Evolutionary conservation across 2,329 filamentous ascomycete genomes (phyloP), one percentile per base, ranked within the genome.

Genomic region (Onygenales sp.): DNA sequence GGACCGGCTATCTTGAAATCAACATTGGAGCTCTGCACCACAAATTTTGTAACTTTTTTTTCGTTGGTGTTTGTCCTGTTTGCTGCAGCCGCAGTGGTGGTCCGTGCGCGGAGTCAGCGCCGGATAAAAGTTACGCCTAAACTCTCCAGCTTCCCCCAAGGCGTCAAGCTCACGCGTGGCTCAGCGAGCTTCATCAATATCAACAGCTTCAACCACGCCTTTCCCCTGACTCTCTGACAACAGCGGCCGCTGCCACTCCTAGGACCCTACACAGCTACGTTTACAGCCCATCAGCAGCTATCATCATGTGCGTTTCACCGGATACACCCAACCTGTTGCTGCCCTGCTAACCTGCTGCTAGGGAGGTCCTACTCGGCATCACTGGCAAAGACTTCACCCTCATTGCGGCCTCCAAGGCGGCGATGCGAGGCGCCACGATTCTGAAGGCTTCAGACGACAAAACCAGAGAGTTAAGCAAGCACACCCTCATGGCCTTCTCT

Each of bases 301-400:
- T n/a, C 42, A 47, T 45, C 39, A 50, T 42, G 42, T 52, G 10
- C 13, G 49, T 49, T 32, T 41, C 21, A 14, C 21, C 21, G 21
- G 8, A 39, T 21, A 41, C 41, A 17, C n/a, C 11, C 46, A 4
- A 31, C 2, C 21, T 1, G 5, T n/a, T 7, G 5, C 10, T 48
- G 17, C 10, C n/a, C 7, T 41, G 6, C 46, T 49, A 49, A 49
- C 46, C 36, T 7, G 13, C 17, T 10, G 7, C 27, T 27, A 97
- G 91, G 93, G 93, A 98, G 84, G 89, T 97, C 71, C 82, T 98
- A 70, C 82, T 98, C 64, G 93, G 93, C 68, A 95, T 98, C 73
- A 96, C 92, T 56, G 94, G 93, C 78, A 95, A 95, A 80, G 94
- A 98, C 82, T 98, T 96, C 74, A 94, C 91, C 77, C 84, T 98